Evolutionary conservation across 176 grass and related monocot genomes (phyloP), one percentile per base, ranked within the genome.

Genomic region (Phragmites australis): DNA sequence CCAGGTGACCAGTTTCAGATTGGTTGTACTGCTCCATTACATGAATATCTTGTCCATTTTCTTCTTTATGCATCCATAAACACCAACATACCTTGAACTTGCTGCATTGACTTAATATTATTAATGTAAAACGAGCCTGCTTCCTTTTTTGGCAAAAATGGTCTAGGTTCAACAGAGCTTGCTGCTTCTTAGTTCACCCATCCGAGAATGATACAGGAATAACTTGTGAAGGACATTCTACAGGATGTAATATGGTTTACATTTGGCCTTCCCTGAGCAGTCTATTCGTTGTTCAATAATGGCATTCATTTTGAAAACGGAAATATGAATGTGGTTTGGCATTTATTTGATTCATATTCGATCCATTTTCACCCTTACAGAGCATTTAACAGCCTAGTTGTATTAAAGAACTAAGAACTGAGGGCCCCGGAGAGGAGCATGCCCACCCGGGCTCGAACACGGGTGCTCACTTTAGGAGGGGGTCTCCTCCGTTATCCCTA

Each of bases 1-100:
- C 15, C 23, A 41, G 25, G 73, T 22, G 43, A 42, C 44, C 51
- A 23, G 69, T 52, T 32, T 75, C 19, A 70, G 46, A 57, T 42
- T 31, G 22, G 59, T 69, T 17, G 12, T 52, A 51, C 40, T 70
- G 81, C 42, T 34, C n/a, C 6, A 43, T 83, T 57, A 73, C 18
- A 52, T 6, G 39, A 44, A 54, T 79, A 25, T 57, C 14, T 21
- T 54, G 23, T 65, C 55, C 43, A 61, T 74, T 59, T 59, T 48
- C 29, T 43, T 43, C 9, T 52, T 57, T 23, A 61, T 62, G 78
- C 63, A 52, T 71, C 30, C 44, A 19, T 70, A 58, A 1, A 18
- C 25, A 80, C 6, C 0, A 14, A 45, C 62, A 45, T 81, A 61
- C 43, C 22, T 76, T 65, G 51, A 61, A 56, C 60, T 60, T 25